Percentiles rank a stretch among this genome's conserved stretches.
Conservation (phyloP, 2,329 filamentous ascomycete species). For the Hymenoscyphus repandus region DNA sequence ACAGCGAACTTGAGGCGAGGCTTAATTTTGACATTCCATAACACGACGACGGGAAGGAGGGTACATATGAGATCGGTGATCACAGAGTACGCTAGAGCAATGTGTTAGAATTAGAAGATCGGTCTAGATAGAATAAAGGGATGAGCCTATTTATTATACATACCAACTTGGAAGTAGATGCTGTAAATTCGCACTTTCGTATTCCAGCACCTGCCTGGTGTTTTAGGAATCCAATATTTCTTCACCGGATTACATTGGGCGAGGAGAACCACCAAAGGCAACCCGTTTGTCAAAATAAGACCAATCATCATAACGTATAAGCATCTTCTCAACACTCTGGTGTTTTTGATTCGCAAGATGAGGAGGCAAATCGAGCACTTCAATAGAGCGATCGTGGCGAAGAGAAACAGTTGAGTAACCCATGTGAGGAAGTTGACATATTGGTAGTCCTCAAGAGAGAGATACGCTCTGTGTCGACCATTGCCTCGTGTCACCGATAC, state of each 20-base stretch:
- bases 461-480: constrained; percentile 35
- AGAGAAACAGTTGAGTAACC: constrained; percentile 38
- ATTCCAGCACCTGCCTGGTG: constrained; percentile 8
- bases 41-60: constrained; percentile 9
- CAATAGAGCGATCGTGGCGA: constrained; percentile 35
- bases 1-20: constrained; percentile 2
- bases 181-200: constrained; percentile 10
- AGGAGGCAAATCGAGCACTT: constrained; percentile 40
- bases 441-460: constrained; percentile 30
- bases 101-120: not conserved
- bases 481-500: constrained; percentile 34
- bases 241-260: constrained; percentile 9
- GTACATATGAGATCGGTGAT: constrained; percentile 12
- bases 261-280: constrained; percentile 5
- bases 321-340: constrained; percentile 27
- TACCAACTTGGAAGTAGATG: constrained; percentile 14
- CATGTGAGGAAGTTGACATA: constrained; percentile 36
- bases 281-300: constrained; percentile 7
- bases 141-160: not conserved
- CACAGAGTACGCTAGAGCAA: constrained; percentile 7
- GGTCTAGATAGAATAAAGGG: not conserved
- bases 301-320: constrained; percentile 24
- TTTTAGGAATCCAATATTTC: constrained; percentile 3
- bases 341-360: constrained; percentile 38
- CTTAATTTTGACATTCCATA: constrained; percentile 8